Base-by-base conservation (phyloP, 108 stramenopile genomes). In the Seminavis robusta region DNA sequence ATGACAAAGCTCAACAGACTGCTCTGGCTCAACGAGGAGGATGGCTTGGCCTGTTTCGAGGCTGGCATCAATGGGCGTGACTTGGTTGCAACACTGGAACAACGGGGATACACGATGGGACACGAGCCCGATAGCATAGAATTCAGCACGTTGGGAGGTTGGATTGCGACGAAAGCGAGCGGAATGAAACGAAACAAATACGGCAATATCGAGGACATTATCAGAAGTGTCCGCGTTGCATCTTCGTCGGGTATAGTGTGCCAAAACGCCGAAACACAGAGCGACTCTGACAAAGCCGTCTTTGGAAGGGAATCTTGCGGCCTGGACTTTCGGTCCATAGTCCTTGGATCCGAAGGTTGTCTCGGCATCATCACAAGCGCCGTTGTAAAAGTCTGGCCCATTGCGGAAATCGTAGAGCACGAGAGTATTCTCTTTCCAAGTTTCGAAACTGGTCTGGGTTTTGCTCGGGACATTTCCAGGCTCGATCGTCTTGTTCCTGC, bases 141-240 rank as follows among this genome's bases (percentile, higher is more conserved):
- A 61, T 97, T 97, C 73, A 94, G 92, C 51, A 95, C 96, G 19
- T 71, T 97, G 11, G 96, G 96, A 25, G 96, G 96, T 26, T 97
- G 96, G 96, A 86, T 97, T 41, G 96, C 96, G 11, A 97, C 96
- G 0, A 91, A 94, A 71, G 92, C 96, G 11, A 95, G 94, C 47
- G 96, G 96, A 15, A 97, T 97, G 96, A 95, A 94, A 54, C 80
- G 89, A 52, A 92, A 88, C 50, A 84, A 73, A 55, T 97, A 97
- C 52, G 96, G 96, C 49, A 97, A 97, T 36, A 97, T 97, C 53
- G 96, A 97, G 70, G 94, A 95, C 56, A 94, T 97, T 49, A 94
- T 97, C 25, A 73, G 74, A 21, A 83, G 85, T 39, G 80, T 94
- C 8, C 59, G 73, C 10, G 77, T 94, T 10, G 81, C 92, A 29